Conservation (phyloP, 2,329 filamentous ascomycete genomes). For the Botrytis hyacinthi region DNA sequence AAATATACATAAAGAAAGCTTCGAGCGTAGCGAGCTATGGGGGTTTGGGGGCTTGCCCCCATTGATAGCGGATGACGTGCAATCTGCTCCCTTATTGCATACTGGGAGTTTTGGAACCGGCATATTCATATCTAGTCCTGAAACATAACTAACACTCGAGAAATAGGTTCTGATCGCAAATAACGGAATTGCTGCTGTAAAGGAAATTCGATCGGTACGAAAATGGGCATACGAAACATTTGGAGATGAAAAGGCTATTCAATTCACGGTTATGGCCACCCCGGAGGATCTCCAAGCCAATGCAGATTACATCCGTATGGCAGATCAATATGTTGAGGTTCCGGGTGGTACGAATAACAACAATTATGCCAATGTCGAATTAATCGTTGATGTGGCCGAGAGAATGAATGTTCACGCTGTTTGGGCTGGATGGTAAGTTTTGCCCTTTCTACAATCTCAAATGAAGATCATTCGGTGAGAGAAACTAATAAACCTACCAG, state of each 20-base stretch:
- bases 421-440: constrained; percentile 91
- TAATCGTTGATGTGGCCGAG: constrained; percentile 98
- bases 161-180: constrained; percentile 93
- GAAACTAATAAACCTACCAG: constrained; percentile 44
- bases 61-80: neutral
- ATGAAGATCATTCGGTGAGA: neutral
- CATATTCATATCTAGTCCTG: neutral
- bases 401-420: constrained; percentile 98
- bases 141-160: neutral
- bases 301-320: constrained; percentile 99
- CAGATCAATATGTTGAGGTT: constrained; percentile 98
- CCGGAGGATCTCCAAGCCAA: constrained; percentile 97
- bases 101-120: too few relatives aligned
- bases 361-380: constrained; percentile 99
- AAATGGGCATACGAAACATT: constrained; percentile 99
- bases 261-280: constrained; percentile 99
- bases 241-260: constrained; percentile 95
- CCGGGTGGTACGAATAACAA: constrained; percentile 99
- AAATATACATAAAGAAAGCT: neutral
- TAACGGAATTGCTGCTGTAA: constrained; percentile 99
- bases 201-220: constrained; percentile 97
- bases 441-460: neutral
- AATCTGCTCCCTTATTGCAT: neutral
- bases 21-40: neutral
- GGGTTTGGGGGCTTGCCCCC: neutral